These are phyloP conservation scores for Cyclotella distinguenda DNA, from an alignment of 108 stramenopile genomes.

Conservation along the genomic window DNA sequence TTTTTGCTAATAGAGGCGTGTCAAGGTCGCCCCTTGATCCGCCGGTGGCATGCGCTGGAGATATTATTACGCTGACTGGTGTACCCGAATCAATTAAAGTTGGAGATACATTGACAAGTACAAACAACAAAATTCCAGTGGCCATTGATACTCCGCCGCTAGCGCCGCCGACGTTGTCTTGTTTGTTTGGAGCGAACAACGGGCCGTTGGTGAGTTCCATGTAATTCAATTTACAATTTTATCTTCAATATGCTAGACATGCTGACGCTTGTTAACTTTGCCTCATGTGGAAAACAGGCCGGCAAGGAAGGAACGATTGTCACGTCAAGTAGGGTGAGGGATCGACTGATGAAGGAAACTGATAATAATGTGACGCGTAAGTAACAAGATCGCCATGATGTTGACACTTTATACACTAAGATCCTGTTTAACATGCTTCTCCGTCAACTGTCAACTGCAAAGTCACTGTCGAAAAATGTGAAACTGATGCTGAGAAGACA, in stretches of 20 bases:
- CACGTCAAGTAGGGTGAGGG: constrained; percentile 81
- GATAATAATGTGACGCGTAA: constrained; percentile 92
- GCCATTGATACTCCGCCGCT: constrained; percentile 85
- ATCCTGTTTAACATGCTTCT: not conserved
- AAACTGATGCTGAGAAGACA: constrained; percentile 69
- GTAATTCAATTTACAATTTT: not conserved
- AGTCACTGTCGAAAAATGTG: constrained; percentile 66
- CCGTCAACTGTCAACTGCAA: not conserved
- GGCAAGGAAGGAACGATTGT: constrained; percentile 93
- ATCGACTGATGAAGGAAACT: constrained; percentile 86
- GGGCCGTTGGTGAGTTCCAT: constrained; percentile 67
- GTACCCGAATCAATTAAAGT: constrained; percentile 84
- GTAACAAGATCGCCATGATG: not conserved
- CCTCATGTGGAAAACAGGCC: constrained; percentile 23
- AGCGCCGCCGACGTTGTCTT: constrained; percentile 92
- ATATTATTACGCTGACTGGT: constrained; percentile 94
- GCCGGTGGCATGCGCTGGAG: constrained; percentile 85
- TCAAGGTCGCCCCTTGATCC: constrained; percentile 71
- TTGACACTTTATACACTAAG: not conserved
- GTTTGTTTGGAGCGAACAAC: constrained; percentile 97
- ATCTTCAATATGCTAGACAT: not conserved
- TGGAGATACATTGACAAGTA: constrained; percentile 89
- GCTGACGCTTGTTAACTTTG: not conserved
- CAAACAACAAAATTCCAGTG: constrained; percentile 48
- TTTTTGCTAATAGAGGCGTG: constrained; percentile 81